Evolutionary conservation across 805 yeast species (phyloP).

Genomic region (Nakazawaea anatomiae): DNA sequence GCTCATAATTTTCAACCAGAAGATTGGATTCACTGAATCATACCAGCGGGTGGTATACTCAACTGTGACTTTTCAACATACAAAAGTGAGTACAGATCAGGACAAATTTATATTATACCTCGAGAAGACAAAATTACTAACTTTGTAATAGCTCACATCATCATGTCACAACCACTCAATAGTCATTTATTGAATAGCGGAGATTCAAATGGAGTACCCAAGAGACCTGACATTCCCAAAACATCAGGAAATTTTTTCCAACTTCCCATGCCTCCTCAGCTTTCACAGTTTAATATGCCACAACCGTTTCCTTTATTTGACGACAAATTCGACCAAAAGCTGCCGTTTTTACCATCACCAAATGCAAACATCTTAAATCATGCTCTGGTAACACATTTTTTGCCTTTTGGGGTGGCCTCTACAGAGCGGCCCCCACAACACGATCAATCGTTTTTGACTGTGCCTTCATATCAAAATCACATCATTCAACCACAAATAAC

Average conservation of each 20-base stretch:
- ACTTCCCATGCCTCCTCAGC: conserved; percentile 3
- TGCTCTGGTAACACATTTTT: not conserved
- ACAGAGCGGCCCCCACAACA: not conserved
- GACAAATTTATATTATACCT: too few relatives aligned
- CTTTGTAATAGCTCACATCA: too few relatives aligned
- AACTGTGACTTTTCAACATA: too few relatives aligned
- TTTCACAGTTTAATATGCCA: not conserved
- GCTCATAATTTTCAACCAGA: too few relatives aligned
- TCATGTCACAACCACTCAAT: not conserved
- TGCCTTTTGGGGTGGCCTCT: not conserved
- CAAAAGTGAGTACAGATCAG: too few relatives aligned
- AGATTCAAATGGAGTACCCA: not conserved
- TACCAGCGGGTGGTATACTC: too few relatives aligned
- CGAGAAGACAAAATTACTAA: too few relatives aligned
- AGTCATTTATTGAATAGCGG: not conserved
- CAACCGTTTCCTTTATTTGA: conserved; percentile 1
- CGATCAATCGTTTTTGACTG: not conserved
- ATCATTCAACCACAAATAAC: not conserved
- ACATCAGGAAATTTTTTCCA: conserved; percentile 6
- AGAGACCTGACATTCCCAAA: conserved; percentile 8
- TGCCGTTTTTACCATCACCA: not conserved
- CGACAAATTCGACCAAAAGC: not conserved
- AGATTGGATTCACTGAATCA: too few relatives aligned
- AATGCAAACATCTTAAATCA: not conserved
- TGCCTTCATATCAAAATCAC: not conserved